Evolutionary conservation across 2,329 filamentous ascomycete species (phyloP), one percentile per base, ranked within the genome.

Genomic region (Lomentospora prolificans): DNA sequence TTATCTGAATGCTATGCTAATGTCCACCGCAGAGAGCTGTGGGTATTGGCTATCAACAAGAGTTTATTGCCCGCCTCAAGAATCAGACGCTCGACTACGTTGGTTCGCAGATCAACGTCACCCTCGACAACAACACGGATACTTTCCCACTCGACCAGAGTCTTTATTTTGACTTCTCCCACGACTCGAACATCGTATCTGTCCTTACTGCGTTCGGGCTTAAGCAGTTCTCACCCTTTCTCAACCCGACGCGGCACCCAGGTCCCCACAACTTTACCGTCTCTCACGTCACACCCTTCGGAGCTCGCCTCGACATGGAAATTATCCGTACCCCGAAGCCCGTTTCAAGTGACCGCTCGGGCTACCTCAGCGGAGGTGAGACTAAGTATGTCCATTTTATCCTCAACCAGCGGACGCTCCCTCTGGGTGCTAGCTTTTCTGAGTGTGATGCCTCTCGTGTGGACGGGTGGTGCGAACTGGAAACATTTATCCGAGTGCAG

Each of bases 391-490:
- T 90, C 4, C 86, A 89, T 66, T 87, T 90, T 63, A 69, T 89
- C 2, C 75, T 89, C 48, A 89, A 89, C 66, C 86, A 89, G 69
- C 75, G 87, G 28, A 90, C 86, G 0, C 63, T 90, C 1, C 87
- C 87, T 1, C 71, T 90, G 0, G 84, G 86, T 5, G 68, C 68
- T 58, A 89, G 83, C 63, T 84, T 88, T 58, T 68, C 78, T 1
- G 79, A 82, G 57, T 90, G 87, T 62, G 85, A 80, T 39, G 69
- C 61, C 1, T 65, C 75, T 9, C 71, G 87, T 3, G 78, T 83
- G 46, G 87, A 90, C 66, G 87, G 87, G 0, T 90, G 87, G 86
- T 90, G 87, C 65, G 86, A 90, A 64, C 66, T 90, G 51, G 75
- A 76, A 3, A 83, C 83, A 0, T 90, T 90, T 63, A 63, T 90